Evolutionary conservation across 129 eudicot genomes (phyloP).

Genomic region (Arctium lappa): DNA sequence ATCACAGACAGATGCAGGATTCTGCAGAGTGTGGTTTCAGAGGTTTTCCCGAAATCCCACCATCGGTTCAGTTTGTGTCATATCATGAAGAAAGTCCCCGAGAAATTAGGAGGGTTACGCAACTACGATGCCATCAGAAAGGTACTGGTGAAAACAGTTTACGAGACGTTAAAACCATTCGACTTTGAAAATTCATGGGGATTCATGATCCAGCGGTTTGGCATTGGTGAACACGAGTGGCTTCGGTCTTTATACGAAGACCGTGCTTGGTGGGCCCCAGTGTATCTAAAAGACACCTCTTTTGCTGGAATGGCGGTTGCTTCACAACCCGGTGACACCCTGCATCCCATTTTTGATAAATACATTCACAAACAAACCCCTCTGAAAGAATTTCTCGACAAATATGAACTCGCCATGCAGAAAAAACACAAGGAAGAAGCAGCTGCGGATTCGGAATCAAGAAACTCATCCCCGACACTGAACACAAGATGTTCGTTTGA

Average conservation of each 20-base stretch:
- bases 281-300: slow-evolving; percentile 60
- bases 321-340: slow-evolving; percentile 49
- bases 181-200: slow-evolving; percentile 88
- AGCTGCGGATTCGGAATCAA: slow-evolving; percentile 65
- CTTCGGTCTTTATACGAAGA: slow-evolving; percentile 68
- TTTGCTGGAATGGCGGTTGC: slow-evolving; percentile 75
- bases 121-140: slow-evolving; percentile 77
- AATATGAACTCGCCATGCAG: slow-evolving; percentile 81
- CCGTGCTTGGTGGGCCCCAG: slow-evolving; percentile 87
- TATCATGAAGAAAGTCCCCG: slow-evolving; percentile 81
- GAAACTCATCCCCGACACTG: slow-evolving; percentile 44
- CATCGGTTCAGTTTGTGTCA: slow-evolving; percentile 75
- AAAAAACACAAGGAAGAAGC: slow-evolving; percentile 81
- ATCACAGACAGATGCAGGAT: slow-evolving; percentile 71
- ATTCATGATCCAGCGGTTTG: slow-evolving; percentile 70
- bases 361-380: slow-evolving; percentile 92
- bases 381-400: slow-evolving; percentile 85
- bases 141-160: slow-evolving; percentile 49
- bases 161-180: slow-evolving; percentile 65
- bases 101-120: slow-evolving; percentile 74
- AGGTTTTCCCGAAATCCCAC: slow-evolving; percentile 67
- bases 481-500: slow-evolving; percentile 83
- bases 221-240: slow-evolving; percentile 70
- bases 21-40: slow-evolving; percentile 55
- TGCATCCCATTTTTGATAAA: slow-evolving; percentile 55